Evolutionary conservation across 345 rosid genomes (phyloP).

Genomic region (Brassica nigra): DNA sequence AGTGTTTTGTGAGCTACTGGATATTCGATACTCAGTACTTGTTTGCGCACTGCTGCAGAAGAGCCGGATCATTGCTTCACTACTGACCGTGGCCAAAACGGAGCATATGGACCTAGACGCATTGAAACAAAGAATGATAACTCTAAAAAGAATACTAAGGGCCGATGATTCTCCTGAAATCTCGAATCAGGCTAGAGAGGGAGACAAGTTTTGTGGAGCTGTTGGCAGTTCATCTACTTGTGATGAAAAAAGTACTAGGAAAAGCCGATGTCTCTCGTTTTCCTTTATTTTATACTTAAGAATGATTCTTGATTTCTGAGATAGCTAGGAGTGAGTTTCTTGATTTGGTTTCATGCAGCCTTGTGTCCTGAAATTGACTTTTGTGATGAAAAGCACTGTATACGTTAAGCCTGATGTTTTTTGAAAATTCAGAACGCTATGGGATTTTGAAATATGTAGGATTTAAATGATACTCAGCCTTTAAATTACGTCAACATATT

Average conservation of each 20-base stretch:
- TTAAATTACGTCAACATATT: too few species aligned
- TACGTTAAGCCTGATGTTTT: too few species aligned
- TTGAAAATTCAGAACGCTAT: too few species aligned
- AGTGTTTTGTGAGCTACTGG: not conserved
- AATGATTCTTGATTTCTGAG: too few species aligned
- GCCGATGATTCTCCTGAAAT: slow-evolving; percentile 58
- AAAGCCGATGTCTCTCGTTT: slow-evolving; percentile 47
- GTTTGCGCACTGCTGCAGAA: slow-evolving; percentile 50
- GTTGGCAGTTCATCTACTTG: too few species aligned
- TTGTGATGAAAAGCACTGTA: not conserved
- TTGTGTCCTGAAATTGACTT: not conserved
- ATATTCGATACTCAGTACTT: slow-evolving; percentile 30
- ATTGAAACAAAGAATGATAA: slow-evolving; percentile 70
- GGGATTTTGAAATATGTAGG: too few species aligned
- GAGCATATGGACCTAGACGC: slow-evolving; percentile 64
- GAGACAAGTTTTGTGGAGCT: not conserved
- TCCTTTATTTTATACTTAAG: not conserved
- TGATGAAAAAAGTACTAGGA: slow-evolving; percentile 5
- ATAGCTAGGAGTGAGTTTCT: not conserved
- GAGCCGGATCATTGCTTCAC: slow-evolving; percentile 58
- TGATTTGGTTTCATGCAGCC: not conserved
- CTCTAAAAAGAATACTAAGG: slow-evolving; percentile 45
- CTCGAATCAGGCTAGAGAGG: slow-evolving; percentile 62
- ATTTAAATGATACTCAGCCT: too few species aligned
- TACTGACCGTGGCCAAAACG: slow-evolving; percentile 54